Base-by-base conservation (phyloP, 2,329 filamentous ascomycete genomes). In the Pseudopyrenochaeta lycopersici region DNA sequence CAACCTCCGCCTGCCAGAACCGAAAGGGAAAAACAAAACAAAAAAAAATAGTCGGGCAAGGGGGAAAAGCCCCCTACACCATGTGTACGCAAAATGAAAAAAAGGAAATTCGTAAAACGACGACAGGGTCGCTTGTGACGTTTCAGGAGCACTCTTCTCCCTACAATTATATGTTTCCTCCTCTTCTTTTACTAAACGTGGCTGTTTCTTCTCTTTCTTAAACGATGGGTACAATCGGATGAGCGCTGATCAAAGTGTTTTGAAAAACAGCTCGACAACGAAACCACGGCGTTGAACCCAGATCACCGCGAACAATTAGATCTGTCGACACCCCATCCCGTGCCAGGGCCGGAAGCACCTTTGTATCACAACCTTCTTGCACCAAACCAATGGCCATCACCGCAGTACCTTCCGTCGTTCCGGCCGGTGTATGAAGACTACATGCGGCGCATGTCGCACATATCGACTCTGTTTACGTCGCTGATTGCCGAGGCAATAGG, bases 281-380 rank as follows among this genome's bases (percentile, higher is more conserved):
- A 85, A 68, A 84, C 84, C 67, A 96, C 92, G 4, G 90, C 90
- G 17, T 86, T 88, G 61, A 84, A 85, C 44, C 83, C 86, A 64
- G 92, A 96, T 76, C 90, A 92, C 80, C 84, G 92, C 46, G 92
- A 96, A 74, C 92, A 96, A 73, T 88, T 96, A 57, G 92, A 96
- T 74, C 84, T 96, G 46, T 91, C 90, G 0, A 96, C 92, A 0
- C 87, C 91, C 46, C 90, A 95, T 65, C 80, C 87, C 0, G 44
- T 89, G 1, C 90, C 89, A 0, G 76, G 76, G 1, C 81, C 87
- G 0, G 78, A 77, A 20, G 85, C 87, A 29, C 91, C 91, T 1
- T 77, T 85, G 1, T 90, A 93, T 73, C 81, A 90, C 71, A 91
- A 94, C 74, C 83, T 96, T 14, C 82, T 90, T 7, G 88, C 86